Conservation (phyloP, 2,329 filamentous ascomycete genomes). For the Colletotrichum salicis region DNA sequence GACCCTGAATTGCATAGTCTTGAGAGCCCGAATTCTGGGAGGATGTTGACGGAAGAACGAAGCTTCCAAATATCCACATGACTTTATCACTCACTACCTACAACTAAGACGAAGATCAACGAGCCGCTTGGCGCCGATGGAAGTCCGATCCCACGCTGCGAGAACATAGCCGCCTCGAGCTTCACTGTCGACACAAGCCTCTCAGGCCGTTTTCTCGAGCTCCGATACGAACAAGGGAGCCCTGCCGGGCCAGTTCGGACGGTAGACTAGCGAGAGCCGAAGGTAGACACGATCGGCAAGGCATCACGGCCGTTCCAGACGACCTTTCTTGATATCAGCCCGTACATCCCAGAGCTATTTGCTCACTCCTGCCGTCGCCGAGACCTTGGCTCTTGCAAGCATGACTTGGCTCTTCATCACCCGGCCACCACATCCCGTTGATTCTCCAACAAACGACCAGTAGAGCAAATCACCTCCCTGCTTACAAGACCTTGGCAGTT, state of each 20-base stretch:
- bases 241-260: constrained; percentile 25
- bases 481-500: constrained; percentile 28
- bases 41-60: background rate
- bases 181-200: background rate
- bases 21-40: background rate
- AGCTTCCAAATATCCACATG: background rate
- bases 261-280: constrained; percentile 9
- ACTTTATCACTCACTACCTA: background rate
- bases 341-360: background rate
- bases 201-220: background rate
- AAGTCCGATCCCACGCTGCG: background rate
- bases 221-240: constrained; percentile 24
- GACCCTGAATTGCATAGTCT: too few species aligned
- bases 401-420: constrained; percentile 22
- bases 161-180: too few species aligned
- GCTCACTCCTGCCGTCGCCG: constrained; percentile 11
- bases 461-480: background rate
- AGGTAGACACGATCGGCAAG: constrained; percentile 25
- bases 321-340: background rate
- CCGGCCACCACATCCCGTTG: background rate
- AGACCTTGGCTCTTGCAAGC: constrained; percentile 12
- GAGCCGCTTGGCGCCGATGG: background rate
- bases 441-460: background rate
- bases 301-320: background rate
- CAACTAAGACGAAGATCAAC: background rate